Base-by-base conservation (phyloP, 1,139 yeast genomes). In the Kazachstania sp. region DNA sequence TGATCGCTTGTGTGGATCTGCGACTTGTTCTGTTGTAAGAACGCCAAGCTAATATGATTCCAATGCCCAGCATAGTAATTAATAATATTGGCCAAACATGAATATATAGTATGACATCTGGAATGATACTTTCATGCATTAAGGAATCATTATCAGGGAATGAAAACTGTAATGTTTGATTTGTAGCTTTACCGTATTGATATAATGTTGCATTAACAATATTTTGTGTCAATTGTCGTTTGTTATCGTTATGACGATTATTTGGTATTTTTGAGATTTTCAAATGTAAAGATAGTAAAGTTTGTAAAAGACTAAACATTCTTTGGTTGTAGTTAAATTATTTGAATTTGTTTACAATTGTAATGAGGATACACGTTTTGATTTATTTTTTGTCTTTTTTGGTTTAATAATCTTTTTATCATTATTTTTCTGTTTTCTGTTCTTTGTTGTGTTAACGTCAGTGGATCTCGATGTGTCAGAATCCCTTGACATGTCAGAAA, bases 401-500 rank as follows among this genome's bases (percentile, higher is more conserved):
- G 6, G 3, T 23, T 23, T 23, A 23, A 9, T 23, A 12, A 38
- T 45, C 30, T 40, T 42, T 38, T 31, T 43, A 9, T 41, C 29
- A 28, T 45, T 38, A 18, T 48, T 38, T 11, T 31, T 18, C 26
- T 35, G 39, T 15, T 31, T 20, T 30, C 11, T 18, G 13, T 20
- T 23, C 23, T 28, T 30, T 3, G 28, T 29, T 15, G 7, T 15
- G 13, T 9, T 19, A 15, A 23, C 23, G n/a, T 20, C n/a, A n/a
- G n/a, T n/a, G n/a, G n/a, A n/a, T n/a, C n/a, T n/a, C n/a, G n/a
- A n/a, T n/a, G n/a, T n/a, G n/a, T n/a, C 15, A 26, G 39, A 23
- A 18, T 32, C 19, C 8, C 13, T 32, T n/a, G 23, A n/a, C 4
- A 29, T 36, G 19, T 57, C 59, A 5, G 48, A 41, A 15, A 45